Percentiles rank a stretch among this genome's conserved stretches.
These are phyloP conservation scores for Nakazawaea ambrosiae DNA, from an alignment of 805 yeast genomes.

Conservation along the genomic window DNA sequence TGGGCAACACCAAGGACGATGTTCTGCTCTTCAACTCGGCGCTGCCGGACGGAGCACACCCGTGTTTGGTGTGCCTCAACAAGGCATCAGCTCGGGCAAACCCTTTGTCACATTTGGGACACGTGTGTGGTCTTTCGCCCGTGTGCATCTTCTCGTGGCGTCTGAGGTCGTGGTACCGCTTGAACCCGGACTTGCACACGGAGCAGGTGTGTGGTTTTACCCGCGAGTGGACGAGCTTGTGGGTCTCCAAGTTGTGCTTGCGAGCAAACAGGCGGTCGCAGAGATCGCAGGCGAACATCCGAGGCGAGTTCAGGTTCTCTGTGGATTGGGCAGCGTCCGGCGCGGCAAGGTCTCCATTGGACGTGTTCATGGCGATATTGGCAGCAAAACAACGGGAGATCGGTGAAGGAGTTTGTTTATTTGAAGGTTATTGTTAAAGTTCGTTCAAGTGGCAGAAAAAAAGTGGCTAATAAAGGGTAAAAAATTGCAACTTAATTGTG, in stretches of 20 bases:
- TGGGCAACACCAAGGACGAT: background rate
- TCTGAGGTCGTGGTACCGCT: slow-evolving; percentile 70
- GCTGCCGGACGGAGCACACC: background rate
- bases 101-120: slow-evolving; percentile 51
- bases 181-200: slow-evolving; percentile 53
- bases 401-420: too few species aligned
- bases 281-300: slow-evolving; percentile 41
- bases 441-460: too few species aligned
- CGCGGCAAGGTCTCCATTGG: slow-evolving; percentile 10
- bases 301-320: too few species aligned
- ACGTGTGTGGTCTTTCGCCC: slow-evolving; percentile 63
- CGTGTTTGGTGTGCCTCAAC: slow-evolving; percentile 50
- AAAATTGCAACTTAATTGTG: too few species aligned
- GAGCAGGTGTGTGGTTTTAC: slow-evolving; percentile 59
- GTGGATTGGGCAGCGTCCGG: slow-evolving; percentile 13
- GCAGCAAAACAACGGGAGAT: too few species aligned
- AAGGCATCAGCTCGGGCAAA: slow-evolving; percentile 77
- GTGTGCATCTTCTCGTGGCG: slow-evolving; percentile 72
- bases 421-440: too few species aligned
- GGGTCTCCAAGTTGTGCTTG: slow-evolving; percentile 69
- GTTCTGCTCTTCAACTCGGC: background rate
- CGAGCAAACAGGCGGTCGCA: slow-evolving; percentile 65
- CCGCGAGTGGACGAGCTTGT: slow-evolving; percentile 59
- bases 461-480: too few species aligned
- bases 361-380: background rate